These are phyloP conservation scores for Nicotiana paniculata DNA, from an alignment of 257 asterid genomes.

Conservation along the genomic window DNA sequence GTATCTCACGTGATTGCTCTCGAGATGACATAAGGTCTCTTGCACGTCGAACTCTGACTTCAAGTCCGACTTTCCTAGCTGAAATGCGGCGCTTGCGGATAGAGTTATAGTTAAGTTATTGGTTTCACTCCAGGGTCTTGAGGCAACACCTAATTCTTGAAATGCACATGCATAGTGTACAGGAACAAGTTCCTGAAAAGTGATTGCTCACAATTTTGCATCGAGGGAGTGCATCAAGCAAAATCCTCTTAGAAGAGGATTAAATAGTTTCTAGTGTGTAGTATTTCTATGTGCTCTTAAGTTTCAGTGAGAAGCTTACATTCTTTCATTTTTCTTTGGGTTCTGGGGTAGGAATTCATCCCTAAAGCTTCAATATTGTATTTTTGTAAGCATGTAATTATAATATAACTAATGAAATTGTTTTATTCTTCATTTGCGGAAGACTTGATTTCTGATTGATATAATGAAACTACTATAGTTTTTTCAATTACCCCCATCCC, in stretches of 20 bases:
- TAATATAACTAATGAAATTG: slow-evolving; percentile 8
- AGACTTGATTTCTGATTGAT: slow-evolving; percentile 2
- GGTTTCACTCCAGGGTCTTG: neutral
- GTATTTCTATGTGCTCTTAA: neutral
- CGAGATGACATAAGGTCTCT: slow-evolving; percentile 91
- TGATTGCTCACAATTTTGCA: neutral
- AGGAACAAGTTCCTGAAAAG: neutral
- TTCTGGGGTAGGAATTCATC: neutral
- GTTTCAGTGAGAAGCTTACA: neutral
- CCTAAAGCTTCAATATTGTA: slow-evolving; percentile 28
- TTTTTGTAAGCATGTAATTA: slow-evolving; percentile 29
- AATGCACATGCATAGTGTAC: slow-evolving; percentile 9
- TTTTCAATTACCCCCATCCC: neutral
- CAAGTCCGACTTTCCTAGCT: slow-evolving; percentile 74
- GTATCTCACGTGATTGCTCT: slow-evolving; percentile 94
- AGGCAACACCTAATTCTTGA: slow-evolving; percentile 3
- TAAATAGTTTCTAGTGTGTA: neutral
- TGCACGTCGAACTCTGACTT: slow-evolving; percentile 81
- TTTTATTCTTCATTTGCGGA: neutral
- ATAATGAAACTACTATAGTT: neutral
- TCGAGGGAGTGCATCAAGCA: slow-evolving; percentile 2
- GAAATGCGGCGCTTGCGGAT: slow-evolving; percentile 84
- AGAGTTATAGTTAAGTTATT: slow-evolving; percentile 41
- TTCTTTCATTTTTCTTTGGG: slow-evolving; percentile 6
- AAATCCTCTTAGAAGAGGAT: neutral